phyloP scores from a whole-genome alignment of 805 yeast species.

The Brettanomyces bruxellensis region DNA sequence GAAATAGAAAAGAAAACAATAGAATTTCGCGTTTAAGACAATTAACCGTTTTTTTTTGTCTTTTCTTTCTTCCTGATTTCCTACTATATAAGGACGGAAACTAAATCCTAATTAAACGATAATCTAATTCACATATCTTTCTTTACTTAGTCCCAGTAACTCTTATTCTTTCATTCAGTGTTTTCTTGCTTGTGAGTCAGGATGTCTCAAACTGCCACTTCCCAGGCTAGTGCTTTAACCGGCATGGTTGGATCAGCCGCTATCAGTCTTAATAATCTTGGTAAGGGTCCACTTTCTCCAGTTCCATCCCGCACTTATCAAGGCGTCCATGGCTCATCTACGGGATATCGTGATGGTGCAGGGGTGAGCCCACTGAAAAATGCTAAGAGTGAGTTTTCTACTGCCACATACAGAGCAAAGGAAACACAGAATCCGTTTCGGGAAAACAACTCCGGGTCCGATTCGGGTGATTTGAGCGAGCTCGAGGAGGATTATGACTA shows the following conservation, averaged over 20 bases:
- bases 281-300: not conserved
- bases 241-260: not conserved
- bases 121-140: too few relatives aligned
- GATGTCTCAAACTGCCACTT: too few relatives aligned
- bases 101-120: too few relatives aligned
- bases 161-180: too few relatives aligned
- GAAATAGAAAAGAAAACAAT: too few relatives aligned
- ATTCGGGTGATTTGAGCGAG: not conserved
- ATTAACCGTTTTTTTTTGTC: too few relatives aligned
- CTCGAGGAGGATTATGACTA: slow-evolving; percentile 5
- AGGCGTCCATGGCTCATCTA: not conserved
- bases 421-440: not conserved
- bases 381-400: not conserved
- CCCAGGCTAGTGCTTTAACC: too few relatives aligned
- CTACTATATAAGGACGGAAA: too few relatives aligned
- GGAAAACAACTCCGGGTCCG: not conserved
- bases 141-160: too few relatives aligned
- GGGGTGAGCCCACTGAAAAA: not conserved
- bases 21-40: too few relatives aligned
- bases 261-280: not conserved
- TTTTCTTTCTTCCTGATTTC: too few relatives aligned
- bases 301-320: not conserved
- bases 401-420: not conserved
- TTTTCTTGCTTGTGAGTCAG: too few relatives aligned
- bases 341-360: not conserved